Evolutionary conservation across 2,329 filamentous ascomycete species (phyloP).

Genomic region (Talaromyces sp.): DNA sequence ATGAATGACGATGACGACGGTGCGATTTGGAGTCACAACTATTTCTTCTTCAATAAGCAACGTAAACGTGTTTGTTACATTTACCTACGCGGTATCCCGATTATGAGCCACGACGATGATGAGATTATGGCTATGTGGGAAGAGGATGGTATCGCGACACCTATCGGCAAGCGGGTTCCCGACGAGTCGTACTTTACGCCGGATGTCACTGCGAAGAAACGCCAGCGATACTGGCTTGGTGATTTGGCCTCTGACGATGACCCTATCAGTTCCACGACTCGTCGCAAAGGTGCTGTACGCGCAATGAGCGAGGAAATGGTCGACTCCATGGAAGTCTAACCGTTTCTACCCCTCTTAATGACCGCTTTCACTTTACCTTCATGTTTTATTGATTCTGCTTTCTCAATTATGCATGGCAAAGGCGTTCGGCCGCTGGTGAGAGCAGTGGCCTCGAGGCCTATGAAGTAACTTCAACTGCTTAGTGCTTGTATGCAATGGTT

Average conservation of each 20-base stretch:
- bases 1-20: constrained; percentile 92
- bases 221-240: constrained; percentile 85
- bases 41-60: constrained; percentile 95
- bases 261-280: constrained; percentile 40
- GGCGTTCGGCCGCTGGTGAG: constrained; percentile 22
- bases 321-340: constrained; percentile 54
- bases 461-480: constrained; percentile 17
- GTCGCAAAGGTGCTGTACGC: constrained; percentile 48
- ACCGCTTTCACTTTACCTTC: constrained; percentile 13
- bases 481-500: constrained; percentile 3
- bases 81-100: constrained; percentile 80
- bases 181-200: constrained; percentile 52
- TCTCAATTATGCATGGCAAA: constrained; percentile 19
- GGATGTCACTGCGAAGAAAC: constrained; percentile 67
- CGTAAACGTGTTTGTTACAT: constrained; percentile 92
- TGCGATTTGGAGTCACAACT: constrained; percentile 91
- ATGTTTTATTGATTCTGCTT: constrained; percentile 19
- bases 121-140: constrained; percentile 31
- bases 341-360: not conserved
- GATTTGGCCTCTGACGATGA: constrained; percentile 53
- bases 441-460: constrained; percentile 20
- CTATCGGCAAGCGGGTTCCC: constrained; percentile 47
- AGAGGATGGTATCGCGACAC: constrained; percentile 43
- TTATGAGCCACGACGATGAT: constrained; percentile 61
- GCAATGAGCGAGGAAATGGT: constrained; percentile 56